These are phyloP conservation scores for Metarhizium guizhouense DNA, from an alignment of 2,329 filamentous ascomycete species.

Conservation along the genomic window DNA sequence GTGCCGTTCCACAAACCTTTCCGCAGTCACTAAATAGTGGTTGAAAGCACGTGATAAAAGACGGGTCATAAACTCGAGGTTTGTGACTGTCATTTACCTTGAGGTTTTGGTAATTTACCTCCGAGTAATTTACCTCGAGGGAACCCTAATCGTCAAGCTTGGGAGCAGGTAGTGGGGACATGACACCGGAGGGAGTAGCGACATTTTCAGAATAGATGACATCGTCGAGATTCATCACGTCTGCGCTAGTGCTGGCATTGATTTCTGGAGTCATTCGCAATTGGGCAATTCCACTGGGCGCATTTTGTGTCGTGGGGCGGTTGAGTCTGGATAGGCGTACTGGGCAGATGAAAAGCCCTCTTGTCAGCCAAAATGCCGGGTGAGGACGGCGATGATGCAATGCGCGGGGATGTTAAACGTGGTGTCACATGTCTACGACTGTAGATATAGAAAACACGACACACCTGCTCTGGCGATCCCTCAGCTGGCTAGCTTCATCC, in stretches of 20 bases:
- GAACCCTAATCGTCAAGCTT: slow-evolving; percentile 34
- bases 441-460: slow-evolving; percentile 1
- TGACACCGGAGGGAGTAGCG: slow-evolving; percentile 56
- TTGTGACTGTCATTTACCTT: too few species aligned
- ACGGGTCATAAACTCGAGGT: too few species aligned
- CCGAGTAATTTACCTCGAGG: too few species aligned
- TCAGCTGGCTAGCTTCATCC: slow-evolving; percentile 28
- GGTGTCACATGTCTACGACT: background rate
- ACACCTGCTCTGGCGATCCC: slow-evolving; percentile 5
- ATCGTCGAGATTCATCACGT: slow-evolving; percentile 90
- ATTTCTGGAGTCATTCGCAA: slow-evolving; percentile 65
- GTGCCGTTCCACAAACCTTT: too few species aligned
- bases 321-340: slow-evolving; percentile 1
- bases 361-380: slow-evolving; percentile 2
- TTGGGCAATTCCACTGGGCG: slow-evolving; percentile 83
- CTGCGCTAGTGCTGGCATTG: slow-evolving; percentile 36
- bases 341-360: slow-evolving; percentile 1
- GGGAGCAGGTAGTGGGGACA: slow-evolving; percentile 40
- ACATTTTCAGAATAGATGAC: slow-evolving; percentile 77
- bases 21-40: too few species aligned
- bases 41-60: too few species aligned
- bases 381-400: slow-evolving; percentile 7
- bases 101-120: too few species aligned
- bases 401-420: background rate
- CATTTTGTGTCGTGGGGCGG: slow-evolving; percentile 33